Evolutionary conservation across 306 rosid genomes (phyloP).

Genomic region (Cicer judaicum): DNA sequence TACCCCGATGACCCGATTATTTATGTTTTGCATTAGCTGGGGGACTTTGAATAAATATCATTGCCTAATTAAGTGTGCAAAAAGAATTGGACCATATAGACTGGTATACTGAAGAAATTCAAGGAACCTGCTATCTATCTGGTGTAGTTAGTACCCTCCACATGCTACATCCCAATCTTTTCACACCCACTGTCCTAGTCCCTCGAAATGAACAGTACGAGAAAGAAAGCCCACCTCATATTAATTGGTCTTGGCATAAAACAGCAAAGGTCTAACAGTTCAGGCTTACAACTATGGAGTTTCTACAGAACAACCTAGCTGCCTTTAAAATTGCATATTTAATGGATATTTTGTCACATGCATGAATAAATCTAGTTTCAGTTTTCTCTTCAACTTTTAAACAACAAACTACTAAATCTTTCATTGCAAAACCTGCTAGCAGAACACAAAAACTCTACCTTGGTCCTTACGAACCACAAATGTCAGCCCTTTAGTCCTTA

Average conservation of each 20-base stretch:
- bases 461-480: background rate
- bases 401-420: background rate
- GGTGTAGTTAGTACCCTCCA: conserved; percentile 2
- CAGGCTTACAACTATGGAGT: background rate
- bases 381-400: background rate
- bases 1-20: background rate
- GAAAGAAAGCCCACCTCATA: background rate
- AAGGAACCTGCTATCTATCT: conserved; percentile 15
- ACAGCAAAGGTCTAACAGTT: background rate
- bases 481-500: background rate
- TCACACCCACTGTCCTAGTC: background rate
- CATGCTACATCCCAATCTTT: background rate
- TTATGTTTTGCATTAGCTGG: conserved; percentile 14
- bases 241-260: background rate
- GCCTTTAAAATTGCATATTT: conserved; percentile 15
- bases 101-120: conserved; percentile 14
- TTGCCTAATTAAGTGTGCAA: background rate
- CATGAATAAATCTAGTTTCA: conserved; percentile 1
- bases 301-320: conserved; percentile 15
- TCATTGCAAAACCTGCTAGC: background rate
- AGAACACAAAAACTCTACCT: background rate
- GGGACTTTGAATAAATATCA: background rate
- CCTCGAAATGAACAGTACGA: background rate
- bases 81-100: background rate
- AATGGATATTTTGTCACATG: background rate